phyloP scores from a whole-genome alignment of 1,139 yeast genomes.

The Candida mesenterica region DNA sequence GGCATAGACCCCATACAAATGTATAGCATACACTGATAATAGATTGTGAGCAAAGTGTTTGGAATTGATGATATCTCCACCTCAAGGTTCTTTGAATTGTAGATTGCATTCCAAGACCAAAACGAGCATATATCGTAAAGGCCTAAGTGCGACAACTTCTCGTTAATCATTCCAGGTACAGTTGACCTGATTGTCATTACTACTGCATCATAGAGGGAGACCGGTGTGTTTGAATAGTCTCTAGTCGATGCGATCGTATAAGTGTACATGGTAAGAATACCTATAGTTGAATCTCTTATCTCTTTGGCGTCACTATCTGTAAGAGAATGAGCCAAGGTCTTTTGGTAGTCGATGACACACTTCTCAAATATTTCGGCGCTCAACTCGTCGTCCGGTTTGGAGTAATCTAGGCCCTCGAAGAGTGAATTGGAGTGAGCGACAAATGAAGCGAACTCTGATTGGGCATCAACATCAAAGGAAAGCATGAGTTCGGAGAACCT shows the following conservation, averaged over 20 bases:
- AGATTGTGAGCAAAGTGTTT: slow-evolving; percentile 27
- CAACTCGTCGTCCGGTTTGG: slow-evolving; percentile 3
- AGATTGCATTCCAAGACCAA: slow-evolving; percentile 43
- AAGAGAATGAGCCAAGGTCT: slow-evolving; percentile 26
- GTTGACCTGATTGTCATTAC: slow-evolving; percentile 32
- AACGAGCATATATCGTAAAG: slow-evolving; percentile 32
- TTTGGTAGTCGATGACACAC: slow-evolving; percentile 35
- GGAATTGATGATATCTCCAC: slow-evolving; percentile 36
- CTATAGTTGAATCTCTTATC: slow-evolving; percentile 32
- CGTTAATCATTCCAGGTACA: slow-evolving; percentile 38
- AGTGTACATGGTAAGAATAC: slow-evolving; percentile 30
- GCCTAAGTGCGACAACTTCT: slow-evolving; percentile 22
- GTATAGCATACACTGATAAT: slow-evolving; percentile 34
- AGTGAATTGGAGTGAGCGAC: slow-evolving; percentile 26
- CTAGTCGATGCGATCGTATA: slow-evolving; percentile 19
- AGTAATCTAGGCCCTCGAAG: slow-evolving; percentile 24
- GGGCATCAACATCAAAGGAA: slow-evolving; percentile 63
- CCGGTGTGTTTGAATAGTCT: slow-evolving; percentile 15
- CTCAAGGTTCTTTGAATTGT: slow-evolving; percentile 20
- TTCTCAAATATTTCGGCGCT: slow-evolving; percentile 31
- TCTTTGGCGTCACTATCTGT: slow-evolving; percentile 25
- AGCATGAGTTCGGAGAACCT: slow-evolving; percentile 54
- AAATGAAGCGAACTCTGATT: slow-evolving; percentile 35
- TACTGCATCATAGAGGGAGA: slow-evolving; percentile 35
- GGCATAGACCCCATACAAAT: slow-evolving; percentile 16